phyloP scores from a whole-genome alignment of 2,329 filamentous ascomycete species.

The Trichoderma sp. region DNA sequence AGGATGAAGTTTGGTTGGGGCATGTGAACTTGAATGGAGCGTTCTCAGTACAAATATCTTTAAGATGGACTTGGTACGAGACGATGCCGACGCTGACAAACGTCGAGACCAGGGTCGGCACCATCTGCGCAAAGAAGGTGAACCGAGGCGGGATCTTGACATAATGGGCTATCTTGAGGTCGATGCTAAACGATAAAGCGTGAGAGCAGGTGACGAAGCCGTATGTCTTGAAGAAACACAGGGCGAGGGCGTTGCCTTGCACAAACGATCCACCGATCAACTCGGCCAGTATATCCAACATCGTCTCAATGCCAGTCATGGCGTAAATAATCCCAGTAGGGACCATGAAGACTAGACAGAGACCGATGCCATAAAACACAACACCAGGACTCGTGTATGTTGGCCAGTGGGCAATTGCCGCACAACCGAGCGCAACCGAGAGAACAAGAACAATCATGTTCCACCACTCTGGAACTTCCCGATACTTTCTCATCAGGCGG shows the following conservation, averaged over 20 bases:
- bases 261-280: slow-evolving; percentile 36
- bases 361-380: slow-evolving; percentile 40
- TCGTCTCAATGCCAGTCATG: slow-evolving; percentile 44
- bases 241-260: slow-evolving; percentile 27
- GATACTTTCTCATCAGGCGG: slow-evolving; percentile 40
- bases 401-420: slow-evolving; percentile 37
- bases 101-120: slow-evolving; percentile 43
- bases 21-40: slow-evolving; percentile 16
- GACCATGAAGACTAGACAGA: slow-evolving; percentile 42
- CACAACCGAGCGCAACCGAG: slow-evolving; percentile 29
- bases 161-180: slow-evolving; percentile 52
- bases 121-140: slow-evolving; percentile 47
- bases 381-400: slow-evolving; percentile 41
- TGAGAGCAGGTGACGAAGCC: slow-evolving; percentile 42
- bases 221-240: slow-evolving; percentile 28
- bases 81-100: slow-evolving; percentile 18
- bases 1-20: slow-evolving; percentile 17
- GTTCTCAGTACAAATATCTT: slow-evolving; percentile 35
- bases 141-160: slow-evolving; percentile 48
- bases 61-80: slow-evolving; percentile 30
- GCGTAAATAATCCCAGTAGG: slow-evolving; percentile 44
- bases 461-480: slow-evolving; percentile 48
- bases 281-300: slow-evolving; percentile 41
- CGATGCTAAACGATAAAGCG: slow-evolving; percentile 43
- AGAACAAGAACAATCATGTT: slow-evolving; percentile 40